A percentile compares a stretch with the other conserved stretches of the same genome.
phyloP scores from a whole-genome alignment of 2,329 filamentous ascomycete genomes.

The Aspergillus japonicus region DNA sequence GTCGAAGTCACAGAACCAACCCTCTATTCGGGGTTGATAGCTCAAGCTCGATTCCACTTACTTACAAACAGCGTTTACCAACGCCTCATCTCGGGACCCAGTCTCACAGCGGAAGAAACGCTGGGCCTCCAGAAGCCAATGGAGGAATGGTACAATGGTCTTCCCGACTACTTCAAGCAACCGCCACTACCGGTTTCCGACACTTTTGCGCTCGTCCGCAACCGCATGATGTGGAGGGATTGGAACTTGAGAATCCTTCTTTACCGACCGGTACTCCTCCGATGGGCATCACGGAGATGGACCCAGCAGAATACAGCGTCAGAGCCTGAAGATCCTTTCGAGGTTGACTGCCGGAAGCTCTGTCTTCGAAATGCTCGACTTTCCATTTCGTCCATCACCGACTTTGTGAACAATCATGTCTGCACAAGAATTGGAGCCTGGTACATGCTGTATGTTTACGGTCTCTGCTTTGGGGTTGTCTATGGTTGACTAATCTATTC shows the following conservation, averaged over 20 bases:
- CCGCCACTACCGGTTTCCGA: constrained; percentile 35
- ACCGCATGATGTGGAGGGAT: constrained; percentile 43
- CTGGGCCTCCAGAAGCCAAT: constrained; percentile 42
- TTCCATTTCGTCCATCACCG: constrained; percentile 43
- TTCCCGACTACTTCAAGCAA: constrained; percentile 44
- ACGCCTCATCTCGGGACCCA: constrained; percentile 45
- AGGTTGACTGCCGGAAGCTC: constrained; percentile 39
- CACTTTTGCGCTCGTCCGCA: constrained; percentile 40
- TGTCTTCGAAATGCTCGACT: constrained; percentile 44
- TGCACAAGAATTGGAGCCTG: constrained; percentile 44
- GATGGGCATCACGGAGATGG: constrained; percentile 40
- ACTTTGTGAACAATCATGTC: constrained; percentile 42
- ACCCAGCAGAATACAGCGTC: constrained; percentile 30
- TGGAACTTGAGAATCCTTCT: constrained; percentile 47
- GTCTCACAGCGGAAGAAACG: constrained; percentile 43
- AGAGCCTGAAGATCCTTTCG: constrained; percentile 36
- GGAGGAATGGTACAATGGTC: constrained; percentile 42
- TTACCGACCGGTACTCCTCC: constrained; percentile 44
- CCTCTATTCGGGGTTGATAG: constrained; percentile 45
- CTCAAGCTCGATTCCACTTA: constrained; percentile 45
- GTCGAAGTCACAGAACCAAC: constrained; percentile 40
- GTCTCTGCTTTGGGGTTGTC: neutral
- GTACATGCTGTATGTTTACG: constrained; percentile 42
- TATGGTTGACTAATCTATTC: neutral
- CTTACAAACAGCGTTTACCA: constrained; percentile 47